Conservation (phyloP, 208 protist genomes). For the Kentomonas sorsogonicus region DNA sequence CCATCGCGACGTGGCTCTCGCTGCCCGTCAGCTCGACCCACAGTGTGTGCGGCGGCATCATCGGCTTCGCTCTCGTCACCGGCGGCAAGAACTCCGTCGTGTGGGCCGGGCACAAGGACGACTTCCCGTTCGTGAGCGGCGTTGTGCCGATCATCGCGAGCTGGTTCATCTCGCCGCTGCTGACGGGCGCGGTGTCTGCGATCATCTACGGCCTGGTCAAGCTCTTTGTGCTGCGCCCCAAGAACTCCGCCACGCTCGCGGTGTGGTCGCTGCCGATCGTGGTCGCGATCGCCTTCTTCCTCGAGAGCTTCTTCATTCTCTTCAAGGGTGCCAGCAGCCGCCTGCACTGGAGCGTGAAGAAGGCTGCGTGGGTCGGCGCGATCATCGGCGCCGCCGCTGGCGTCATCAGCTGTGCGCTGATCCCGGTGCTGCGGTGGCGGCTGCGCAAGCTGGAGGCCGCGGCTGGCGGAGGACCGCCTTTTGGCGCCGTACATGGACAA, state of each 20-base stretch:
- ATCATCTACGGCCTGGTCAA: constrained; percentile 50
- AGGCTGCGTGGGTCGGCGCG: constrained; percentile 52
- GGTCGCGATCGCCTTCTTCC: constrained; percentile 63
- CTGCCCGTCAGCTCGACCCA: constrained; percentile 78
- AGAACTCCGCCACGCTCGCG: constrained; percentile 46
- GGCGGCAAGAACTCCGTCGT: constrained; percentile 45
- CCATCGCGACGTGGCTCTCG: constrained; percentile 48
- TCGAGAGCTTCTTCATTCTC: constrained; percentile 77
- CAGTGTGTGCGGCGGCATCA: constrained; percentile 74
- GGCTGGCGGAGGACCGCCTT: constrained; percentile 16
- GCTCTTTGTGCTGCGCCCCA: constrained; percentile 42
- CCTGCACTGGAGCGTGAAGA: constrained; percentile 44
- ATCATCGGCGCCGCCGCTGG: constrained; percentile 40
- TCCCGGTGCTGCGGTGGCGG: constrained; percentile 50
- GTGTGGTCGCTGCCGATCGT: constrained; percentile 58
- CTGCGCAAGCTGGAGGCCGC: constrained; percentile 23
- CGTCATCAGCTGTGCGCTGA: constrained; percentile 35
- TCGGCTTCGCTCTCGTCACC: constrained; percentile 78
- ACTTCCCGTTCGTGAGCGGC: constrained; percentile 69
- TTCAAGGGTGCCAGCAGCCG: constrained; percentile 61
- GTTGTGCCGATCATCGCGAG: constrained; percentile 68
- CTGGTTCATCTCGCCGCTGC: constrained; percentile 76
- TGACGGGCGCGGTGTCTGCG: constrained; percentile 54
- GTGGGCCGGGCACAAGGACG: constrained; percentile 45
- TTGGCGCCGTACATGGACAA: constrained; percentile 15